Conservation (phyloP, 2,329 filamentous ascomycete genomes). For the Exophiala oligosperma region DNA sequence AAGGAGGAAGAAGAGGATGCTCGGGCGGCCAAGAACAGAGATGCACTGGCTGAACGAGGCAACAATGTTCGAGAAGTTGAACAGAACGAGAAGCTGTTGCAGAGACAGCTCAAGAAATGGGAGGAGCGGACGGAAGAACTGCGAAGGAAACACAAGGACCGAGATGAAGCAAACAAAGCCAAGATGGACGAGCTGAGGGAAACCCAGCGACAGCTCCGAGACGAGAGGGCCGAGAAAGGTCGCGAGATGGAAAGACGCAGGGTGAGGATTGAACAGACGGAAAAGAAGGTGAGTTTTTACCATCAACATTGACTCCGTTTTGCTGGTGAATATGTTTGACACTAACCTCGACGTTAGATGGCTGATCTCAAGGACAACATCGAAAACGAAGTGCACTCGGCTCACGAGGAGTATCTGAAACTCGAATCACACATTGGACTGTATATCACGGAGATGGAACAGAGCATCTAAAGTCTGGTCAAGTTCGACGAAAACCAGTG, state of each 20-base stretch:
- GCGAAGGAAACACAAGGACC: constrained; percentile 74
- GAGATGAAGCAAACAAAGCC: constrained; percentile 76
- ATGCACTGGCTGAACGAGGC: constrained; percentile 81
- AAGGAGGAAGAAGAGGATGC: constrained; percentile 91
- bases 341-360: constrained; percentile 63
- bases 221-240: constrained; percentile 82
- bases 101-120: constrained; percentile 82
- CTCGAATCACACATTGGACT: constrained; percentile 96
- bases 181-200: constrained; percentile 87
- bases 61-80: constrained; percentile 93
- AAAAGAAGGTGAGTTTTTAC: constrained; percentile 77
- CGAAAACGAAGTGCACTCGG: constrained; percentile 86
- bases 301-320: background rate
- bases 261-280: constrained; percentile 95
- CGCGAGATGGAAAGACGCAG: constrained; percentile 89
- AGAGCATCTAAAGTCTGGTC: constrained; percentile 58
- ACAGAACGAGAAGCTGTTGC: constrained; percentile 77
- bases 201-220: constrained; percentile 75
- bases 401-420: constrained; percentile 94
- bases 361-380: constrained; percentile 96
- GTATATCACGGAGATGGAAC: constrained; percentile 99
- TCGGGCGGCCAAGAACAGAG: constrained; percentile 76
- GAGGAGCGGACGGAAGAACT: constrained; percentile 83
- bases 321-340: too few species aligned
- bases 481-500: background rate